phyloP scores from a whole-genome alignment of 768 basidiomycete genomes.

The Mycena chlorophos region DNA sequence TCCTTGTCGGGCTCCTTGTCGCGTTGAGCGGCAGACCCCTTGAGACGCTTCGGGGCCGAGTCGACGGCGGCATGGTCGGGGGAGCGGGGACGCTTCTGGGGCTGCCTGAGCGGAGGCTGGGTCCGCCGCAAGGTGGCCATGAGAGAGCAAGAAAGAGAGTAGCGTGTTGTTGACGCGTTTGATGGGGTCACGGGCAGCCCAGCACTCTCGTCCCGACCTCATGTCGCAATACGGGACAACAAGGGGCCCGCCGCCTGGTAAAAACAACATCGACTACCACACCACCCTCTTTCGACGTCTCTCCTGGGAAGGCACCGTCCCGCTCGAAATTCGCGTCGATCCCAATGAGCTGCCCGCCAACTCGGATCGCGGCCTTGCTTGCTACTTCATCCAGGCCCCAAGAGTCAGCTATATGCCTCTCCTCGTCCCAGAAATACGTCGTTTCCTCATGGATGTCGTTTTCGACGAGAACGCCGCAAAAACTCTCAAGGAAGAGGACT shows the following conservation, averaged over 20 bases:
- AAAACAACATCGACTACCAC: conserved; percentile 49
- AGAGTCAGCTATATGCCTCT: conserved; percentile 93
- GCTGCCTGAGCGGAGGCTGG: conserved; percentile 42
- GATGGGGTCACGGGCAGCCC: conserved; percentile 4
- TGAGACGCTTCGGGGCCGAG: conserved; percentile 45
- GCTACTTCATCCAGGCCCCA: conserved; percentile 88
- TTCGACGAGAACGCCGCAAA: conserved; percentile 84
- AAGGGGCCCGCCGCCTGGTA: conserved; percentile 43
- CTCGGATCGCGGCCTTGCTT: conserved; percentile 85
- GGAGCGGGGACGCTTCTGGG: conserved; percentile 50
- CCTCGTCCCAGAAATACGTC: conserved; percentile 82
- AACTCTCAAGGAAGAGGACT: conserved; percentile 80
- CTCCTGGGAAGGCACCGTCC: conserved; percentile 89
- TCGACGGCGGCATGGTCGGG: conserved; percentile 46
- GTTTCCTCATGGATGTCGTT: conserved; percentile 88
- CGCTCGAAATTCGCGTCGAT: conserved; percentile 86
- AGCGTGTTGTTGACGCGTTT: background rate
- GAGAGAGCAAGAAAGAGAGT: conserved; percentile 24
- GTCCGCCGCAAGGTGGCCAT: conserved; percentile 54
- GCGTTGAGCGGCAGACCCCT: conserved; percentile 28
- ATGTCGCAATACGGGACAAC: conserved; percentile 59
- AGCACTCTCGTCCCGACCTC: conserved; percentile 4
- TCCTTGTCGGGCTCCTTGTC: conserved; percentile 41
- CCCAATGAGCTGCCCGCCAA: conserved; percentile 87
- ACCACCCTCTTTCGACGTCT: conserved; percentile 85